Evolutionary conservation across 176 grass and related monocot genomes (phyloP), one percentile per base, ranked within the genome.

Genomic region (Juncus effusus): DNA sequence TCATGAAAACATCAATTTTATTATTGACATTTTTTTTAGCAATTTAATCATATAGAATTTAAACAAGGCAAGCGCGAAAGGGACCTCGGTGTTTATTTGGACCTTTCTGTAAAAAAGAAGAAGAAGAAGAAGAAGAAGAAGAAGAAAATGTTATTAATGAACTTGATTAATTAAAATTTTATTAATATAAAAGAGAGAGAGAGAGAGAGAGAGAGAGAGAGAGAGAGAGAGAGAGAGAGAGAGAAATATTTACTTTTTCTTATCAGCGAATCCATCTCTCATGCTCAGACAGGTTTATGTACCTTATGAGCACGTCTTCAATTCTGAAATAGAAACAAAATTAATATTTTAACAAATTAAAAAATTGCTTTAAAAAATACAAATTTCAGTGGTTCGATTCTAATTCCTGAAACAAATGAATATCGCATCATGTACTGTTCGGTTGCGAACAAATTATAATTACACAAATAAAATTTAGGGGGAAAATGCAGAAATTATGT

Each of bases 231-330:
- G n/a, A n/a, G n/a, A n/a, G n/a, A n/a, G n/a, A 64, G 19, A 45
- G 9, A 0, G 6, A 65, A 19, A 51, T 67, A n/a, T n/a, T n/a
- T n/a, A n/a, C n/a, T n/a, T n/a, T n/a, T n/a, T n/a, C n/a, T n/a
- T n/a, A n/a, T n/a, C n/a, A n/a, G 42, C 42, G 42, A 4, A 45
- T 7, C 42, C 42, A 3, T 62, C 82, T 80, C 35, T 94, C 89
- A 59, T 77, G 76, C 56, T 94, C 89, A 2, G 89, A 76, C 40
- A 88, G 82, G 44, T 80, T 80, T 39, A 94, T 79, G 50, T 88
- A 94, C 61, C 79, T 88, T 0, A 54, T 14, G 50, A 94, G 69
- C 7, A 94, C 85, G 69, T 94, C 89, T 65, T 94, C 89, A 19
- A 94, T 88, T 63, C 89, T 94, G 53, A 15, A 56, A 80, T 4